phyloP scores from a whole-genome alignment of 805 yeast genomes.

The Saccharomycopsis javanensis region DNA sequence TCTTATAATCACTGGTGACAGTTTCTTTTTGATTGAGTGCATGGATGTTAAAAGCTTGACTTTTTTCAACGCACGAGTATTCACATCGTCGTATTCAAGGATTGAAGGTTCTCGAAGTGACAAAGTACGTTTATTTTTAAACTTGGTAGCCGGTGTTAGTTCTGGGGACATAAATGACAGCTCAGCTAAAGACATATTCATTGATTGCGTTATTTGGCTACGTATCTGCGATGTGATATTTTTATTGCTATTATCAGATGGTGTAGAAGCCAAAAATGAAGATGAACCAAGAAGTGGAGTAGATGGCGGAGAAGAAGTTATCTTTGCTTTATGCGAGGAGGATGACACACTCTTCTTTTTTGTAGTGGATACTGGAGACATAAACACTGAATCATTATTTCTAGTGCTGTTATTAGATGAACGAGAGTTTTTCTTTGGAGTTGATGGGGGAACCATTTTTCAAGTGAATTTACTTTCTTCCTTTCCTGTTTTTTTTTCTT shows the following conservation, averaged over 20 bases:
- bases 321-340: not conserved
- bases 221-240: not conserved
- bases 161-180: not conserved
- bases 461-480: not conserved
- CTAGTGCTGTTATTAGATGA: not conserved
- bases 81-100: not conserved
- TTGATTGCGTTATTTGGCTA: not conserved
- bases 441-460: not conserved
- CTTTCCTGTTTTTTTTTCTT: too few species aligned
- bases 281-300: not conserved
- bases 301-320: not conserved
- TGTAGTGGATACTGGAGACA: not conserved
- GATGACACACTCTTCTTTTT: not conserved
- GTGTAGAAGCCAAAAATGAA: not conserved
- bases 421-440: not conserved
- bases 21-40: not conserved
- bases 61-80: not conserved
- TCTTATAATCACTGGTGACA: not conserved
- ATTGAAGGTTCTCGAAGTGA: not conserved
- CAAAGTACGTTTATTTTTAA: not conserved
- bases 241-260: not conserved
- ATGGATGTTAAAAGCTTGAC: not conserved
- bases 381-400: not conserved
- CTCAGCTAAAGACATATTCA: not conserved
- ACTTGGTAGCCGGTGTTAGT: not conserved